Evolutionary conservation across 2,329 filamentous ascomycete genomes (phyloP), one percentile per base, ranked within the genome.

Genomic region (Periconia sp.): DNA sequence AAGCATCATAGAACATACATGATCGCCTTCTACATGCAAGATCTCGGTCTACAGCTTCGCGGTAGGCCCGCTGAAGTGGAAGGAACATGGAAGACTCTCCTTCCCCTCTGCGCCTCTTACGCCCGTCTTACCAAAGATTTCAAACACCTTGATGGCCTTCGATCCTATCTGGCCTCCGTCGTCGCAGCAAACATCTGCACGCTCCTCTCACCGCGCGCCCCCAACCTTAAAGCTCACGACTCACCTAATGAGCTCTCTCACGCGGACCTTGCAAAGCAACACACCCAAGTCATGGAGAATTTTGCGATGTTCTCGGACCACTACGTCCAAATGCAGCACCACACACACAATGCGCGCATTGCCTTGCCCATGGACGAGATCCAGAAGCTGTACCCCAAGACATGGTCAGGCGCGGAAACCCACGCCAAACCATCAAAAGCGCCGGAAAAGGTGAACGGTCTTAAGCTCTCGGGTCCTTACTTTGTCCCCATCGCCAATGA

Each of bases 401-500:
- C 71, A 0, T 79, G 76, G 68, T 61, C 60, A 0, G 63, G 56
- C 2, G 63, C 70, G 1, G 64, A 70, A 31, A 42, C 41, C 2
- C 64, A 60, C 42, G 42, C 49, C 19, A 63, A 61, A 18, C 45
- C 65, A 8, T 50, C 57, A 9, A 63, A 63, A 19, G 63, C 69
- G 44, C 55, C 67, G 6, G 73, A 76, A 41, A 72, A 68, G 44
- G 47, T 75, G n/a, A 63, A 62, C 27, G 63, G 68, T 5, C 66
- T 64, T 2, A 67, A 69, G 18, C 61, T 74, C 37, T 72, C 72
- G 0, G 72, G 71, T 0, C 64, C 66, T 0, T 79, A 75, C 53
- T 73, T 69, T 40, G 60, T 81, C 2, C 77, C 77, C 0, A 56
- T 80, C 0, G 65, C 65, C 1, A 59, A 63, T 11, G 72, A 76